A percentile compares a stretch with the other conserved stretches of the same genome.
Evolutionary conservation across 1,284 basidiomycete genomes (phyloP).

Genomic region (Ceratobasidium sp.): DNA sequence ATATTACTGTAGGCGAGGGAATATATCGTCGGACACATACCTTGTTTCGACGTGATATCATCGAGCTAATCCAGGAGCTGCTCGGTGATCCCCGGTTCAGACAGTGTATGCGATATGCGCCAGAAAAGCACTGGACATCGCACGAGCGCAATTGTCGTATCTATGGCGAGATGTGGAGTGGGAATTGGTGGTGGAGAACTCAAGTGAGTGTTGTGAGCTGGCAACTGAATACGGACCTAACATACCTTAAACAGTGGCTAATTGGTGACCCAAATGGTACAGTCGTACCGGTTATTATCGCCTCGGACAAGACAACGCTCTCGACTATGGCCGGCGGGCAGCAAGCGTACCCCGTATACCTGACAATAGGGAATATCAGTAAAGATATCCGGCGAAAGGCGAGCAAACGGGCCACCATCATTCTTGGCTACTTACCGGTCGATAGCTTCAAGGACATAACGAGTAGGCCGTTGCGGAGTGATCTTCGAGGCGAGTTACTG

Average conservation of each 20-base stretch:
- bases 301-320: constrained; percentile 40
- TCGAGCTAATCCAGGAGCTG: constrained; percentile 45
- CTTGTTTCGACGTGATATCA: constrained; percentile 1
- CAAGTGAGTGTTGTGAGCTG: constrained; percentile 30
- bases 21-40: neutral
- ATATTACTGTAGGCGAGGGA: neutral
- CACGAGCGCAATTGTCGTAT: neutral
- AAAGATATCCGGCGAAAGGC: constrained; percentile 35
- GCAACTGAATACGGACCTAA: neutral
- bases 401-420: constrained; percentile 13
- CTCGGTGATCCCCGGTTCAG: constrained; percentile 35
- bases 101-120: constrained; percentile 24
- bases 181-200: constrained; percentile 40
- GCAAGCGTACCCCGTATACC: constrained; percentile 11
- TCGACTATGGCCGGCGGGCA: constrained; percentile 33
- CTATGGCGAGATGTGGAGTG: constrained; percentile 38
- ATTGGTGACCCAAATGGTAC: constrained; percentile 23
- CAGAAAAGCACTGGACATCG: constrained; percentile 36
- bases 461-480: neutral
- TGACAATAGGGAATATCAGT: constrained; percentile 33
- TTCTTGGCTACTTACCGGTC: constrained; percentile 41
- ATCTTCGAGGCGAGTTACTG: constrained; percentile 39
- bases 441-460: constrained; percentile 14
- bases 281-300: constrained; percentile 39
- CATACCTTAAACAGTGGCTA: neutral